Evolutionary conservation across 2,329 filamentous ascomycete genomes (phyloP).

Genomic region (Ophiostoma quercus): DNA sequence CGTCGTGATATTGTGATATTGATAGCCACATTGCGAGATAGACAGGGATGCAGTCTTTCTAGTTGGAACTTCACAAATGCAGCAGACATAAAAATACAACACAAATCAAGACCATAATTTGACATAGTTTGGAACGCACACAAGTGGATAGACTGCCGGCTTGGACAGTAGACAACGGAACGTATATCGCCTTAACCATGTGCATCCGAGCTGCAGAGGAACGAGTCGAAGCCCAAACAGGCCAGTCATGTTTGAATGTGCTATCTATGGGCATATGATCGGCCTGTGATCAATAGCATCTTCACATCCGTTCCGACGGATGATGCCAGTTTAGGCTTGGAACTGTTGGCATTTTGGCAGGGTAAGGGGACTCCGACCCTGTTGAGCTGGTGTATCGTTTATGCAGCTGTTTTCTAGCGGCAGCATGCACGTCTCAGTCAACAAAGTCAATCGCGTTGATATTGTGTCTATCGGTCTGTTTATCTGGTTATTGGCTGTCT

Average conservation of each 20-base stretch:
- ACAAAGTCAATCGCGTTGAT: neutral
- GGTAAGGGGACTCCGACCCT: neutral
- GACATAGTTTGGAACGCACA: neutral
- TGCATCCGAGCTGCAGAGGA: neutral
- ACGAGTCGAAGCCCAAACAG: neutral
- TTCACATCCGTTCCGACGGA: neutral
- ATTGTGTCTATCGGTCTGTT: no score
- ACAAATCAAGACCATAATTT: neutral
- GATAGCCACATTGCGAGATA: neutral
- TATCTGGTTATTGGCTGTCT: no score
- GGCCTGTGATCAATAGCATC: neutral
- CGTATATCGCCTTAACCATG: neutral
- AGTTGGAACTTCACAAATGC: no score
- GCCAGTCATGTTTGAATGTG: neutral
- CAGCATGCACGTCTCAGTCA: slow-evolving; percentile 23
- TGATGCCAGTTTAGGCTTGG: neutral
- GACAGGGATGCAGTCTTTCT: neutral
- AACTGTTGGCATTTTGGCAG: neutral
- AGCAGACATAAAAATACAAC: no score
- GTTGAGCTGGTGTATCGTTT: neutral
- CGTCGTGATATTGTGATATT: neutral
- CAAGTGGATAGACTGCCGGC: neutral
- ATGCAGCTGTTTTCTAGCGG: slow-evolving; percentile 6
- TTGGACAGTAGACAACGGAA: neutral
- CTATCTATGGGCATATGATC: neutral